Base-by-base conservation (phyloP, 108 stramenopile genomes). In the Cyclotella atomus region DNA sequence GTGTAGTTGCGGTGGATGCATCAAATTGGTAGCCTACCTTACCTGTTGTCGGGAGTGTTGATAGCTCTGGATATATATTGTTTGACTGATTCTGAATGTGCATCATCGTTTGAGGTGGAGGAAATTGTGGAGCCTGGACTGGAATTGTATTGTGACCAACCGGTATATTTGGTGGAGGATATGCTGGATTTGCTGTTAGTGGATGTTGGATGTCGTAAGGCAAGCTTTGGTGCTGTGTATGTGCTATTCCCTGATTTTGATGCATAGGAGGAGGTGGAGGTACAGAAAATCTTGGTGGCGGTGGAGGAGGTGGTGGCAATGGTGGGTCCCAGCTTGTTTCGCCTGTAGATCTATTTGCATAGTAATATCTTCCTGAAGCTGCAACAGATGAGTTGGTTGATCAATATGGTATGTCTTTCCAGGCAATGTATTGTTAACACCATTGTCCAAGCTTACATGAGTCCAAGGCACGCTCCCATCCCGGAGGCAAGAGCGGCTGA, bases 301-400 rank as follows among this genome's bases (percentile, higher is more conserved):
- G 77, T 17, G 70, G 70, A 43, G 67, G 71, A 36, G 71, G 79
- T 43, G 61, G 67, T 19, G 67, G 60, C 41, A 54, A 68, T 19
- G 85, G 85, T 43, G 65, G 69, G 17, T 46, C 67, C 86, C 86
- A 87, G 29, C 67, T 74, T 36, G 84, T 76, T 44, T 85, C 68
- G 10, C 82, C 84, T 2, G 84, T 87, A 25, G 70, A 62, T 38
- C 62, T 62, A 38, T 87, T 79, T 45, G 66, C 73, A 52, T 71
- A 85, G 43, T 83, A 85, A 3, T 14, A 30, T 2, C 36, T 49
- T 14, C 64, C 64, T 27, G 64, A 65, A 19, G 64, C 64, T 65
- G 20, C 23, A 27, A 10, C 8, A 38, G 20, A 43, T 9, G 20
- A 61, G 3, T 9, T 3, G 7, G 24, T 24, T 19, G 0, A 0